Conservation (phyloP, 2,329 filamentous ascomycete genomes). For the Microdochium trichocladiopsis region DNA sequence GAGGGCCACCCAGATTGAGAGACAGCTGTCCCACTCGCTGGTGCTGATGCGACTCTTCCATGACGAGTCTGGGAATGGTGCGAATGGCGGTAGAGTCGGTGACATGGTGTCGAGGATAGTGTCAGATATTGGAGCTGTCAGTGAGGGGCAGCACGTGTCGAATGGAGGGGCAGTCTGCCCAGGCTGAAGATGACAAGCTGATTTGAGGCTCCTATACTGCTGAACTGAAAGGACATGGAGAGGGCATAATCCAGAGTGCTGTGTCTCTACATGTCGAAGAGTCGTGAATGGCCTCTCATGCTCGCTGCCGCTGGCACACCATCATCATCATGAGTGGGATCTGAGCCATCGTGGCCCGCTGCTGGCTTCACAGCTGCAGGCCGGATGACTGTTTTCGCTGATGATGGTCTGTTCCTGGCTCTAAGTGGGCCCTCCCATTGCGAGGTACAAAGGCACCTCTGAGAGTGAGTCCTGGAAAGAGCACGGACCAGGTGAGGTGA, state of each 20-base stretch:
- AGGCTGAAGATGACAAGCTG: neutral
- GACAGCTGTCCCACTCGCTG: constrained; percentile 69
- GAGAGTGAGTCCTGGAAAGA: neutral
- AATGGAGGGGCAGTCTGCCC: neutral
- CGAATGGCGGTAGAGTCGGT: constrained; percentile 58
- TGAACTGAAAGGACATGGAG: neutral
- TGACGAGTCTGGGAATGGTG: constrained; percentile 64
- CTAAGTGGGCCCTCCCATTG: neutral
- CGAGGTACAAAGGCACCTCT: neutral
- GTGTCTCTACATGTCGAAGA: neutral
- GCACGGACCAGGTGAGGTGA: too few species aligned
- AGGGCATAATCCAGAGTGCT: too few species aligned
- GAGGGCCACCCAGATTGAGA: constrained; percentile 70
- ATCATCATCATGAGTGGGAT: neutral
- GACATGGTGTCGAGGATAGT: neutral
- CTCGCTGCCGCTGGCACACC: neutral
- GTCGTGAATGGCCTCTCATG: neutral
- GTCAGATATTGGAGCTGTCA: neutral
- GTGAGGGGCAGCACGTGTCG: neutral
- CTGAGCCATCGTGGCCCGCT: neutral
- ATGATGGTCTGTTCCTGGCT: constrained; percentile 2
- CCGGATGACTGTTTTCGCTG: constrained; percentile 3
- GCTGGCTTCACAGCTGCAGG: neutral
- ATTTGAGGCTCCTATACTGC: neutral
- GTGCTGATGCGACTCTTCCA: constrained; percentile 61